Conservation (phyloP, 1,284 basidiomycete genomes). For the Naganishia cerealis region DNA sequence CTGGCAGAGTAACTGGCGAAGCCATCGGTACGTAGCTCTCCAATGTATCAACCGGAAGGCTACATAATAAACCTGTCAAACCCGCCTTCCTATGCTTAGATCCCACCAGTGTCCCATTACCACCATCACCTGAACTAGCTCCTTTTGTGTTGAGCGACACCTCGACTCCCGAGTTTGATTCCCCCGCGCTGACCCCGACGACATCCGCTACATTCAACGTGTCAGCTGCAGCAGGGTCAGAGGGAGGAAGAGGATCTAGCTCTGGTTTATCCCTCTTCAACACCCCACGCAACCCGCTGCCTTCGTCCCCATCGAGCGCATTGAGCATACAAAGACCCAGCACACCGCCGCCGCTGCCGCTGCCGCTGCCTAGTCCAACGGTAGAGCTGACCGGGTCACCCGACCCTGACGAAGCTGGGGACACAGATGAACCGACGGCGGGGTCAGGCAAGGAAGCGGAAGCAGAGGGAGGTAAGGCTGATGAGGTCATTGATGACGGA, state of each 20-base stretch:
- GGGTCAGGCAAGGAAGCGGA: neutral
- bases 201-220: neutral
- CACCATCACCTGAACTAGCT: constrained; percentile 33
- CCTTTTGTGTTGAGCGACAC: constrained; percentile 17
- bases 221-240: neutral
- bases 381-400: neutral
- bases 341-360: constrained; percentile 7
- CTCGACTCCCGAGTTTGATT: neutral
- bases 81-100: constrained; percentile 8
- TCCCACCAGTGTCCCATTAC: constrained; percentile 34
- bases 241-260: neutral
- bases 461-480: neutral
- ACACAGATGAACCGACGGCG: neutral
- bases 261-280: constrained; percentile 10
- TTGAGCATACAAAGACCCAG: neutral
- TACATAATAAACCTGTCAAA: too few species aligned
- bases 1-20: neutral
- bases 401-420: neutral
- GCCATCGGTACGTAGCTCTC: constrained; percentile 3
- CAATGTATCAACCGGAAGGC: too few species aligned
- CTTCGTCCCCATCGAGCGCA: constrained; percentile 2
- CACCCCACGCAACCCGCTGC: constrained; percentile 16
- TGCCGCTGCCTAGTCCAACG: neutral
- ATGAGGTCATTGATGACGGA: neutral
- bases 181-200: neutral